Evolutionary conservation across 371 early-diverging fungal genomes (phyloP).

Genomic region (Nosema muscidifuracis): DNA sequence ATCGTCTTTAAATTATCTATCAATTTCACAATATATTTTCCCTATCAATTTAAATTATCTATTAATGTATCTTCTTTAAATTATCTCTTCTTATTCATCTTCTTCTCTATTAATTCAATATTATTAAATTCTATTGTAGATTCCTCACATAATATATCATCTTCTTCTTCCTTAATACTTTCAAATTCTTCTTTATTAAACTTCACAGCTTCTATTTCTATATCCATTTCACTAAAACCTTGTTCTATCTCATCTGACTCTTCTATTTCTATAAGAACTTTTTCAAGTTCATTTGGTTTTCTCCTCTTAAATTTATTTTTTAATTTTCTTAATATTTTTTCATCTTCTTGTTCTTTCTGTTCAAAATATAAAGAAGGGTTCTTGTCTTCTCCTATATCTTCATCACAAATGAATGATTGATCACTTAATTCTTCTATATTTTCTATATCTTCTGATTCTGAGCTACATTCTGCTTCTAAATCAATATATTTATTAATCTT

Average conservation of each 20-base stretch:
- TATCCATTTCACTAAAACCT: neutral
- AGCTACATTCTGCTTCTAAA: constrained; percentile 4
- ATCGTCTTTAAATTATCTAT: no score
- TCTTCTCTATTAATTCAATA: neutral
- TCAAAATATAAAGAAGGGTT: neutral
- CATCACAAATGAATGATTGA: neutral
- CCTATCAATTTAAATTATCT: no score
- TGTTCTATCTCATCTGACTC: neutral
- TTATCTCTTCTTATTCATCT: no score
- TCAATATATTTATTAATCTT: neutral
- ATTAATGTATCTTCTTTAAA: no score
- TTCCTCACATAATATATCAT: neutral
- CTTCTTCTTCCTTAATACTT: neutral
- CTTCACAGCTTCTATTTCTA: neutral
- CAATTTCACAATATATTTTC: no score
- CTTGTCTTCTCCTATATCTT: neutral
- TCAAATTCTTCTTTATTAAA: neutral
- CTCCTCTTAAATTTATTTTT: neutral
- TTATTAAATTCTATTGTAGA: neutral
- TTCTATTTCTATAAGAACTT: neutral
- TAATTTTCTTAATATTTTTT: neutral
- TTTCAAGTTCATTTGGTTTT: neutral
- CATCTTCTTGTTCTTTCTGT: neutral
- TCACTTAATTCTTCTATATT: neutral
- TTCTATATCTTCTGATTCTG: neutral